Evolutionary conservation across 768 basidiomycete species (phyloP).

Genomic region (Tulasnella sp.): DNA sequence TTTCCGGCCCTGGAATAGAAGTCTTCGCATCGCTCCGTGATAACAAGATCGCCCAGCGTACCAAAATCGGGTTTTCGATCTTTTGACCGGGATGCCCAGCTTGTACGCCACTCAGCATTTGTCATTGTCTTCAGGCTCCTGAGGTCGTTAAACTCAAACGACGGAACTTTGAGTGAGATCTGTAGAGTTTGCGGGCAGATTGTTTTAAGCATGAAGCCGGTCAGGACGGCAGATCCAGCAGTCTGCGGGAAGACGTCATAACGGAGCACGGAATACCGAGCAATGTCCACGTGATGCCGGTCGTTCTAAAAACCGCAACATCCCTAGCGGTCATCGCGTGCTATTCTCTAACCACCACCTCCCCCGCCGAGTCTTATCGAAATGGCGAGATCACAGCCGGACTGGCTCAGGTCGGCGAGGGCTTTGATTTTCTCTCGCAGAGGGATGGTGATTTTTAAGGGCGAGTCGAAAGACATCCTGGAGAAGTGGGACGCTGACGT

Average conservation of each 20-base stretch:
- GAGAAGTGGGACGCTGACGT: neutral
- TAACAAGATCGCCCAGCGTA: neutral
- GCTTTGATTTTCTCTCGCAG: neutral
- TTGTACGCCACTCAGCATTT: too few relatives aligned
- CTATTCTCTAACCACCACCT: neutral
- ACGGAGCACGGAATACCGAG: neutral
- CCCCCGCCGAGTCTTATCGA: neutral
- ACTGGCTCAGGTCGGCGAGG: neutral
- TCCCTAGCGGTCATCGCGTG: neutral
- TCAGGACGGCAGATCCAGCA: neutral
- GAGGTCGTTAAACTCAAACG: too few relatives aligned
- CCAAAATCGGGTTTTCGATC: neutral
- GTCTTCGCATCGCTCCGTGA: neutral
- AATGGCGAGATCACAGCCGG: slow-evolving; percentile 3
- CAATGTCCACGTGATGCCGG: neutral
- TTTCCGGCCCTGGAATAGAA: neutral
- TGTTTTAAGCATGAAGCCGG: too few relatives aligned
- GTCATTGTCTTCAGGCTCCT: too few relatives aligned
- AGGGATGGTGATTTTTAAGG: slow-evolving; percentile 3
- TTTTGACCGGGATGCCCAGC: neutral
- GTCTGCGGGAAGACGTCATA: neutral
- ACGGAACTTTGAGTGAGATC: too few relatives aligned
- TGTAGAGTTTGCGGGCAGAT: too few relatives aligned
- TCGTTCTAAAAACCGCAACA: neutral
- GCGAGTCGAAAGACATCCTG: neutral